Conservation (phyloP, 2,329 filamentous ascomycete species). For the Phialophora chinensis region DNA sequence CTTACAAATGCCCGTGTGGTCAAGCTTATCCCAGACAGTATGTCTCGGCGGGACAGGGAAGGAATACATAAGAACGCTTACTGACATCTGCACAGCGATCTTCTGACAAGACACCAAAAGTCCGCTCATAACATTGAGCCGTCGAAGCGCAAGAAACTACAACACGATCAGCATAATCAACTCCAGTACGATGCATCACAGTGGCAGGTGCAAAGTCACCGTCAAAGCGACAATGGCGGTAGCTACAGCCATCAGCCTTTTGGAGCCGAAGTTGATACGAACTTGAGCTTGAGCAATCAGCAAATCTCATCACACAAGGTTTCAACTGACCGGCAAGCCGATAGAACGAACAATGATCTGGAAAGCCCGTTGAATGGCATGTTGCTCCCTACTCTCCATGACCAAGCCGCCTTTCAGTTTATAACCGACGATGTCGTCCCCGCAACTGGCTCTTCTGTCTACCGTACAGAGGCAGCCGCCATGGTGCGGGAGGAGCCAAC, state of each 20-base stretch:
- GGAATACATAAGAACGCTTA: too few species aligned
- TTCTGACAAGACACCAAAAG: slow-evolving; percentile 7
- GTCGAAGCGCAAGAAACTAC: neutral
- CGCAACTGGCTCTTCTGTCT: neutral
- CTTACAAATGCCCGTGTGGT: slow-evolving; percentile 18
- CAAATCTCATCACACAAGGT: neutral
- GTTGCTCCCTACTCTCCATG: neutral
- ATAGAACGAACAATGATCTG: neutral
- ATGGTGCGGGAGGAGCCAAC: neutral
- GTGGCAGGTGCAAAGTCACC: neutral
- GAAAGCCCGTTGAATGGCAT: neutral
- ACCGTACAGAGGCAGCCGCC: neutral
- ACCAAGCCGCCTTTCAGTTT: neutral
- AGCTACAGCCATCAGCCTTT: neutral
- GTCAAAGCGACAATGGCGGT: neutral
- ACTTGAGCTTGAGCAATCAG: neutral
- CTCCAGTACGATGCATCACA: neutral
- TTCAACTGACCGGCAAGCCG: neutral
- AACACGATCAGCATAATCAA: neutral
- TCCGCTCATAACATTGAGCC: neutral
- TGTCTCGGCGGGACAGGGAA: neutral
- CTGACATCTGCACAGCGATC: neutral
- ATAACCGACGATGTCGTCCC: neutral
- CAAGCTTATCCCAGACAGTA: slow-evolving; percentile 12
- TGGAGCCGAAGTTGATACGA: neutral